Base-by-base conservation (phyloP, 2,329 filamentous ascomycete species). In the Clonostachys solani region DNA sequence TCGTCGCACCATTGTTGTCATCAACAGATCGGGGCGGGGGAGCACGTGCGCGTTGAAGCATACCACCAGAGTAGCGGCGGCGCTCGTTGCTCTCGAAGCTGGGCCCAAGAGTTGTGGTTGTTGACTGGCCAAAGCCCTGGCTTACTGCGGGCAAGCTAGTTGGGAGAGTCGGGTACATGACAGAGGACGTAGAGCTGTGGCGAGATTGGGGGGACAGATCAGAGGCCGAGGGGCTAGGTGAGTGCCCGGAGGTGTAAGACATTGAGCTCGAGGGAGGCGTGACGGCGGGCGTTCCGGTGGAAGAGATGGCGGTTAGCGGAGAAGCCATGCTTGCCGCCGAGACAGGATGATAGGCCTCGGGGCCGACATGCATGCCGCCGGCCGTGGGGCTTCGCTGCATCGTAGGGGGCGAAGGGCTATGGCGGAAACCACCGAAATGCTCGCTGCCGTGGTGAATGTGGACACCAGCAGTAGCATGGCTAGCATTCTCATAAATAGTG, bases 401-500 rank as follows among this genome's bases (percentile, higher is more conserved):
- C 17, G 68, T 62, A 15, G 74, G 68, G 34, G 75, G 74, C 23
- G 78, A 81, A 34, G 77, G 76, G 56, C 75, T 80, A 59, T 78
- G 72, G 53, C 82, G 80, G 66, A 80, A 74, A 54, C 76, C 77
- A 51, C 76, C 75, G 47, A 79, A 72, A 35, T 75, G 62, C 58
- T 87, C 84, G 61, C 90, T 86, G 50, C 84, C 84, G 43, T 85
- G 80, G 44, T 87, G 83, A 52, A 91, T 83, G 57, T 88, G 87
- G 49, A 95, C 81, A 49, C 89, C 87, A 40, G 87, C 86, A 3
- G 89, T 89, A 33, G 90, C 86, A 44, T 91, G 86, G 57, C 84
- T 89, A 47, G 91, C 85, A 65, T 86, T 95, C 71, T 97, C 94
- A 63, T 97, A 97, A 43, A 97, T 90, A 42, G 92, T 96, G 54